A percentile compares a stretch with the other conserved stretches of the same genome.
phyloP scores from a whole-genome alignment of 2,329 filamentous ascomycete species.

The Diplodia sapinea region DNA sequence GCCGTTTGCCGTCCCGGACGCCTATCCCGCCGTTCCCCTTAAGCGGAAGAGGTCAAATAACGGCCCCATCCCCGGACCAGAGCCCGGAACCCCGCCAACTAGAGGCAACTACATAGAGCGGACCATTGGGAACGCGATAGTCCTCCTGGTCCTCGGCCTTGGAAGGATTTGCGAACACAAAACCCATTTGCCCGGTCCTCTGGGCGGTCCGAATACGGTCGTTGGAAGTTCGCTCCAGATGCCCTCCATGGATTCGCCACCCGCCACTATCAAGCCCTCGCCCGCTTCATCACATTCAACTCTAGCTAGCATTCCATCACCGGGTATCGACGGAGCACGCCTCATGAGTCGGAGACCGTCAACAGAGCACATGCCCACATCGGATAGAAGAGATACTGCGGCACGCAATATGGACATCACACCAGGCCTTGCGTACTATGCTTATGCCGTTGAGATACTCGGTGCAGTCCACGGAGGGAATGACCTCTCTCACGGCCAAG shows the following conservation, averaged over 20 bases:
- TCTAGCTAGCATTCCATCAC: conserved; percentile 37
- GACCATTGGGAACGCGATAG: conserved; percentile 68
- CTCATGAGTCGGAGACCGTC: conserved; percentile 44
- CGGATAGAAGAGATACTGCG: conserved; percentile 8
- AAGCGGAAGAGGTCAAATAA: conserved; percentile 47
- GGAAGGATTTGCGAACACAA: conserved; percentile 76
- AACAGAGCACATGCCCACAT: conserved; percentile 37
- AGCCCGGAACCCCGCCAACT: background rate
- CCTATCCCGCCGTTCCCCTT: conserved; percentile 38
- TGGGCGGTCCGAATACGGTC: conserved; percentile 56
- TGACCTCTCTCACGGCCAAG: conserved; percentile 83
- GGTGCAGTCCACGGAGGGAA: conserved; percentile 80
- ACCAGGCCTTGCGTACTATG: conserved; percentile 89
- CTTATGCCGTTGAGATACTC: conserved; percentile 83
- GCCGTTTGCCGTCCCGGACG: conserved; percentile 37
- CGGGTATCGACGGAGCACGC: conserved; percentile 33
- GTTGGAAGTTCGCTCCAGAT: conserved; percentile 26
- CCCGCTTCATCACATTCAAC: conserved; percentile 49
- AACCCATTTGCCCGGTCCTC: conserved; percentile 60
- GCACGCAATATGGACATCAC: conserved; percentile 79
- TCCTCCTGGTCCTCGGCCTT: conserved; percentile 82
- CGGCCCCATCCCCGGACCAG: conserved; percentile 25
- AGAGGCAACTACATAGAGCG: conserved; percentile 32
- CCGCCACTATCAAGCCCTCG: conserved; percentile 44
- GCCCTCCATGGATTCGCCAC: conserved; percentile 37